Conservation (phyloP, 1,284 basidiomycete genomes). For the Heterobasidion occidentale region DNA sequence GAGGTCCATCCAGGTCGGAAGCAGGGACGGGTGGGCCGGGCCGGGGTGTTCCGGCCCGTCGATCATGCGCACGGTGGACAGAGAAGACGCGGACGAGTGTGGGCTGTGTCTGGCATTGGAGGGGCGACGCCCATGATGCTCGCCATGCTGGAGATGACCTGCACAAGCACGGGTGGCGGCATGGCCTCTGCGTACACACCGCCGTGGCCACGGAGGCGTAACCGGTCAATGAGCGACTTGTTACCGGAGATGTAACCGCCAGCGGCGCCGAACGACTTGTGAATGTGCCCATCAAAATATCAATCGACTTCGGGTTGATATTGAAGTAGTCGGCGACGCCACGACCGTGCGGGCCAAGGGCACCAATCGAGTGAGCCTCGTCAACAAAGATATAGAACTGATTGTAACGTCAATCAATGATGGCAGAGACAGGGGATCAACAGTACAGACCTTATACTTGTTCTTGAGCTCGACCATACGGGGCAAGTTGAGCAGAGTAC, state of each 20-base stretch:
- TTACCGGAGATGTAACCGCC: constrained; percentile 92
- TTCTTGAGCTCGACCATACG: constrained; percentile 83
- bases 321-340: constrained; percentile 96
- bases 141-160: constrained; percentile 89
- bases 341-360: constrained; percentile 88
- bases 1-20: constrained; percentile 70
- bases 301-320: constrained; percentile 74
- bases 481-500: constrained; percentile 85
- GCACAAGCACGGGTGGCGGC: constrained; percentile 85
- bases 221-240: constrained; percentile 73
- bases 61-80: constrained; percentile 22
- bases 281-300: constrained; percentile 98
- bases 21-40: constrained; percentile 49
- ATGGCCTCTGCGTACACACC: constrained; percentile 89
- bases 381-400: constrained; percentile 96
- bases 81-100: constrained; percentile 24
- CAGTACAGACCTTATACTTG: constrained; percentile 79
- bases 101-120: constrained; percentile 15
- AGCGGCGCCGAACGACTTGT: constrained; percentile 98
- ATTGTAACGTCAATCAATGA: constrained; percentile 2
- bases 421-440: not conserved
- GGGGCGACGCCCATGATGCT: constrained; percentile 89
- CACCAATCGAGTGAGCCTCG: constrained; percentile 97
- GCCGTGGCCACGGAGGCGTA: constrained; percentile 80
- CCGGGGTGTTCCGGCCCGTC: constrained; percentile 47